Percentiles rank a stretch among this genome's conserved stretches.
Evolutionary conservation across 208 protist genomes (phyloP).

Genomic region (Trypanosoma mega): DNA sequence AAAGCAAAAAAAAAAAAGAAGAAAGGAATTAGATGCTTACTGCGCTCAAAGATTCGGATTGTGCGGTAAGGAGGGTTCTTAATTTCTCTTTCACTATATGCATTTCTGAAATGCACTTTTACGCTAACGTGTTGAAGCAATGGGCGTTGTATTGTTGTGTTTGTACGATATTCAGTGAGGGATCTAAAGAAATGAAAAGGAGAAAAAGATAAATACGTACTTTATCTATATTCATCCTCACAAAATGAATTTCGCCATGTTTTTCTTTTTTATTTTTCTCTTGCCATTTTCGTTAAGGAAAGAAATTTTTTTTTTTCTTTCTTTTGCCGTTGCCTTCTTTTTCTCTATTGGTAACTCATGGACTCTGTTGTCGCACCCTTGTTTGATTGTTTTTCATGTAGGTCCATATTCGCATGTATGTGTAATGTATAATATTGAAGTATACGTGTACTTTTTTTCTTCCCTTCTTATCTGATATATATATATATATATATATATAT

Average conservation of each 20-base stretch:
- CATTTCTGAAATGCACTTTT: no score
- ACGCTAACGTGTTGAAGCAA: no score
- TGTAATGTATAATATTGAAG: no score
- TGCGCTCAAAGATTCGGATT: no score
- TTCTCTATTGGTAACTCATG: background rate
- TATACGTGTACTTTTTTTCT: constrained; percentile 13
- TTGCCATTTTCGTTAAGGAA: background rate
- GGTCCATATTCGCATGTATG: constrained; percentile 3
- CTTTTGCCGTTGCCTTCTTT: background rate
- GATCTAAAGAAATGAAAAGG: background rate
- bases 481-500: constrained; percentile 5
- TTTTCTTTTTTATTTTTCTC: constrained; percentile 6
- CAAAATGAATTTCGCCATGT: background rate
- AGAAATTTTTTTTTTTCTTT: constrained; percentile 1
- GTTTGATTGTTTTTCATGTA: constrained; percentile 9
- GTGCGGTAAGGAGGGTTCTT: no score
- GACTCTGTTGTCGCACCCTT: background rate
- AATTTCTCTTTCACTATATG: no score
- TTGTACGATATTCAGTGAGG: background rate
- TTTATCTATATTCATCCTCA: no score
- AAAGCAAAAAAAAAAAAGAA: no score
- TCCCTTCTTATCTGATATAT: constrained; percentile 12
- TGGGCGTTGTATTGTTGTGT: background rate
- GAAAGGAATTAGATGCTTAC: no score
- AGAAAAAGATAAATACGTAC: constrained; percentile 8